A percentile compares a stretch with the other conserved stretches of the same genome.
These are phyloP conservation scores for Casaregolazyma lundiana DNA, from an alignment of 1,139 yeast species.

Conservation along the genomic window DNA sequence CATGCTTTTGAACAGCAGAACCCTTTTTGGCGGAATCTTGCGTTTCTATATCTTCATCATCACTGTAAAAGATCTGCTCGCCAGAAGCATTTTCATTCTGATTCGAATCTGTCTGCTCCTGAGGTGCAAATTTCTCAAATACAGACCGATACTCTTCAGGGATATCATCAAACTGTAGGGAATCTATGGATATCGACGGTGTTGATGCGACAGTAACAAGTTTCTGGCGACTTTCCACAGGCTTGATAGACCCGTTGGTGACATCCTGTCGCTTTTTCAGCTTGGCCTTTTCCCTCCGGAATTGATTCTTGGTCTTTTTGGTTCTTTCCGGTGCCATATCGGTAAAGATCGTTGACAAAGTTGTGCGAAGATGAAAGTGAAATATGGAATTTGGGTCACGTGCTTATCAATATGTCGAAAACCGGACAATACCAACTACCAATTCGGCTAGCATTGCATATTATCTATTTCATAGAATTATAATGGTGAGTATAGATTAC, in stretches of 20 bases:
- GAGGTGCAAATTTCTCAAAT: constrained; percentile 13
- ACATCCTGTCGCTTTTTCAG: constrained; percentile 13
- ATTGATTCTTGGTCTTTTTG: constrained; percentile 41
- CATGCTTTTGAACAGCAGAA: constrained; percentile 14
- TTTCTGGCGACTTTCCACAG: constrained; percentile 7
- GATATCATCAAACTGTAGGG: constrained; percentile 5
- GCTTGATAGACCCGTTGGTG: neutral
- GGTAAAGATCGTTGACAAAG: neutral
- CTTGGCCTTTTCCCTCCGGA: constrained; percentile 36
- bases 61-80: constrained; percentile 33
- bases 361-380: neutral
- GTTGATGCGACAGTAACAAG: constrained; percentile 8
- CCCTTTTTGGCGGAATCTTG: constrained; percentile 16
- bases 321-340: constrained; percentile 4
- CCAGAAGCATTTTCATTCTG: constrained; percentile 14
- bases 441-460: no score
- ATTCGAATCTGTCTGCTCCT: constrained; percentile 12
- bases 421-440: neutral
- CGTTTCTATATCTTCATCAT: constrained; percentile 27
- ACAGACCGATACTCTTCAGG: constrained; percentile 7
- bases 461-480: no score
- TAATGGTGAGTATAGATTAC: no score
- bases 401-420: neutral
- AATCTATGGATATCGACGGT: neutral
- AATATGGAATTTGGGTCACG: neutral